These are phyloP conservation scores for Starmerella vitae DNA, from an alignment of 805 yeast genomes.

Conservation along the genomic window DNA sequence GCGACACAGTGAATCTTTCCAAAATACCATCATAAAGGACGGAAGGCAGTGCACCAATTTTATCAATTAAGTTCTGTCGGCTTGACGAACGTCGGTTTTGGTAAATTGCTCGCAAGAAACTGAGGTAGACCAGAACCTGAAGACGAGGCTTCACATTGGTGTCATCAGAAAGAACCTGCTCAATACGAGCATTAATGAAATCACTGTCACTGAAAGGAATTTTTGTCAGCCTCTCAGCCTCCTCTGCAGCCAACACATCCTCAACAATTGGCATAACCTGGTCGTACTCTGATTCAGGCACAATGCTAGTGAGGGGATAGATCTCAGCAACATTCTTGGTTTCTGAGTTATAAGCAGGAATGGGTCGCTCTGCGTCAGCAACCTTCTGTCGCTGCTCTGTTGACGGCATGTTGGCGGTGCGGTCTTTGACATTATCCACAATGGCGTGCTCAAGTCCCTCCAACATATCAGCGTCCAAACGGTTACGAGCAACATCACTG, in stretches of 20 bases:
- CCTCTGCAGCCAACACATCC: constrained; percentile 39
- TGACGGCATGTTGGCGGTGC: constrained; percentile 63
- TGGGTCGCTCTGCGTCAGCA: constrained; percentile 60
- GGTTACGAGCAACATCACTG: constrained; percentile 62
- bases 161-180: constrained; percentile 30
- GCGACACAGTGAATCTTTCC: constrained; percentile 53
- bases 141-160: constrained; percentile 29
- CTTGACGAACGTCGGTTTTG: constrained; percentile 52
- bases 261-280: constrained; percentile 42
- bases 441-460: constrained; percentile 65
- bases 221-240: constrained; percentile 38
- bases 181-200: constrained; percentile 37
- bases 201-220: constrained; percentile 52
- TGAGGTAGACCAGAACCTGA: constrained; percentile 59
- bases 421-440: constrained; percentile 58
- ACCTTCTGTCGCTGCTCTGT: constrained; percentile 45
- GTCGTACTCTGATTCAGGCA: constrained; percentile 52
- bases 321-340: constrained; percentile 78
- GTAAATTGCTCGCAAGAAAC: constrained; percentile 69
- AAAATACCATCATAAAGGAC: constrained; percentile 56
- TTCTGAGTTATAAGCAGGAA: constrained; percentile 59
- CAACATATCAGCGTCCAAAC: constrained; percentile 72
- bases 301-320: constrained; percentile 58
- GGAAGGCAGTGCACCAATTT: constrained; percentile 56
- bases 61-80: constrained; percentile 44